These are phyloP conservation scores for Apostasia shenzhenica DNA, from an alignment of 106 monocot genomes.

Conservation along the genomic window DNA sequence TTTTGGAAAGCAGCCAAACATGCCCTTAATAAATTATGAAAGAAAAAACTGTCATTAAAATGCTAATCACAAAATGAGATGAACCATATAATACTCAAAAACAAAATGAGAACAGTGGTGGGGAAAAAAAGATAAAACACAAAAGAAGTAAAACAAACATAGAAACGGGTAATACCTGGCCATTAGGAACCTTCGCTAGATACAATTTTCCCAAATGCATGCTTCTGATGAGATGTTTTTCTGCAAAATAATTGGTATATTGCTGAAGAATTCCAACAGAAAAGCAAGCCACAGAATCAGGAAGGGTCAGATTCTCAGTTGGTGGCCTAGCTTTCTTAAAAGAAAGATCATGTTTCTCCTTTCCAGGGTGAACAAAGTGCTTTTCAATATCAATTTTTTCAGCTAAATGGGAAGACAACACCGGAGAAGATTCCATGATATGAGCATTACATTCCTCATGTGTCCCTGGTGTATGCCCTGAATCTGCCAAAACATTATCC, in stretches of 20 bases:
- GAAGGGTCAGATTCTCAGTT: not conserved
- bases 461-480: not conserved
- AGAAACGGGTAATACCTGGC: not conserved
- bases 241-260: constrained; percentile 9
- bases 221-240: constrained; percentile 2
- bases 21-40: no score
- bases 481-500: not conserved
- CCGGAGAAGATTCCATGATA: not conserved
- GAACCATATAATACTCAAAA: no score
- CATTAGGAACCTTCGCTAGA: not conserved
- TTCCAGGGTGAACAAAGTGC: not conserved
- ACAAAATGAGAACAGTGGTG: no score
- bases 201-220: constrained; percentile 1
- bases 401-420: constrained; percentile 5
- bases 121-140: no score
- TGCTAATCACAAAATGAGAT: no score
- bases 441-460: constrained; percentile 8
- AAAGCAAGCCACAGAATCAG: constrained; percentile 10
- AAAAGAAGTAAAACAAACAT: no score
- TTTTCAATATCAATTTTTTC: constrained; percentile 7
- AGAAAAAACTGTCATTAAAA: no score
- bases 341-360: not conserved
- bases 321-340: not conserved
- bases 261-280: constrained; percentile 11
- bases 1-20: no score